Conservation (phyloP, 345 rosid species). For the Laguncularia racemosa region DNA sequence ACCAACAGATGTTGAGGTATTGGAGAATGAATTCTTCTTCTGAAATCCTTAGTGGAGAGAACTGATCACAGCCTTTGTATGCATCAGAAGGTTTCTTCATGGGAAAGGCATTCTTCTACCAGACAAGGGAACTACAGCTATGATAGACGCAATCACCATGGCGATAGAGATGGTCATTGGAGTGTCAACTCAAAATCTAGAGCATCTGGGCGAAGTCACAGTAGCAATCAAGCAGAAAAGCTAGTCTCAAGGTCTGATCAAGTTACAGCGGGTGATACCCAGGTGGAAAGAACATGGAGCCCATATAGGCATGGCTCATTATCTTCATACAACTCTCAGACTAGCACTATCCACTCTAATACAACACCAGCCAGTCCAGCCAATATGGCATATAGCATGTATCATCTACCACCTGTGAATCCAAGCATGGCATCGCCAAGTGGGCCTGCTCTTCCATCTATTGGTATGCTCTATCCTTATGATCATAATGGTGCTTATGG, state of each 20-base stretch:
- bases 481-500: conserved; percentile 51
- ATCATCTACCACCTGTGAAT: conserved; percentile 49
- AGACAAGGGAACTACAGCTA: conserved; percentile 69
- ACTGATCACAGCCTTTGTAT: conserved; percentile 1
- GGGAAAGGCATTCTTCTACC: conserved; percentile 57
- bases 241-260: conserved; percentile 48
- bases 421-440: conserved; percentile 46
- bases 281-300: conserved; percentile 61
- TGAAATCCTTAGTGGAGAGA: neutral
- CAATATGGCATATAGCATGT: conserved; percentile 61
- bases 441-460: conserved; percentile 57
- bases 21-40: neutral
- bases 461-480: conserved; percentile 68
- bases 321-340: conserved; percentile 54
- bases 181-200: conserved; percentile 50
- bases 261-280: conserved; percentile 32
- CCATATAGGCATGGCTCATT: conserved; percentile 49
- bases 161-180: conserved; percentile 83
- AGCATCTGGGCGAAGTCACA: conserved; percentile 52
- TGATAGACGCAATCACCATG: conserved; percentile 64
- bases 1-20: neutral
- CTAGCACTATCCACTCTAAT: conserved; percentile 47
- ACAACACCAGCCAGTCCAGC: conserved; percentile 41
- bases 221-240: conserved; percentile 56
- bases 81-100: conserved; percentile 52